Base-by-base conservation (phyloP, 257 asterid species). In the Forsythia suspensa region DNA sequence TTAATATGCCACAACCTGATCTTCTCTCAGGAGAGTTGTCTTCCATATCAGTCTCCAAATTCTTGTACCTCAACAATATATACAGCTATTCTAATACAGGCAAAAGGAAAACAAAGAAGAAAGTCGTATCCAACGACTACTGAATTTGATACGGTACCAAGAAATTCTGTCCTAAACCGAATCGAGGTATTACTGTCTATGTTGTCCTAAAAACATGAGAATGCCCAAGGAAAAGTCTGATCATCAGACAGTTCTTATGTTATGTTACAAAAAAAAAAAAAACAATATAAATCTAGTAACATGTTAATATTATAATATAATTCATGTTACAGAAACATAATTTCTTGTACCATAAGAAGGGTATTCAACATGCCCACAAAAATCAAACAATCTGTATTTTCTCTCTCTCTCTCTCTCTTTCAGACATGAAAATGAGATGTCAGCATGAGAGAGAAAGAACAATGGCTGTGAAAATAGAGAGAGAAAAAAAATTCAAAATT, bases 1-100 rank as follows among this genome's bases (percentile, higher is more conserved):
- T 88, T 18, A 92, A 75, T 38, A 94, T 82, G 69, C 97, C 96
- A 85, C 98, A 94, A 9, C 97, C 95, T 38, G 96, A 83, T 86
- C 76, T 92, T 77, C 69, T 94, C 81, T 92, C 96, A 37, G 88
- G 89, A 68, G 93, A 81, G 61, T 61, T 9, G 65, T 90, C 98
- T 81, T 89, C 96, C 97, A 92, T 88, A 37, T 81, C 75, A 38
- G 77, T 11, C 66, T 7, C 36, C 66, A 57, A 57, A 57, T 7
- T 51, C 59, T 51, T 15, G 59, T 15, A n/a, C 59, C 59, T 44
- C 6, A 15, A 4, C 59, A 48, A 48, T 48, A 15, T 48, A 11
- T 9, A 44, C 61, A 51, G 15, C 21, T 5, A 12, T 16, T 51
- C 7, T 15, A 51, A 13, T 51, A 12, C 1, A 15, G 3, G 16